These are phyloP conservation scores for Podaxis sp. DNA, from an alignment of 768 basidiomycete species.

Conservation along the genomic window DNA sequence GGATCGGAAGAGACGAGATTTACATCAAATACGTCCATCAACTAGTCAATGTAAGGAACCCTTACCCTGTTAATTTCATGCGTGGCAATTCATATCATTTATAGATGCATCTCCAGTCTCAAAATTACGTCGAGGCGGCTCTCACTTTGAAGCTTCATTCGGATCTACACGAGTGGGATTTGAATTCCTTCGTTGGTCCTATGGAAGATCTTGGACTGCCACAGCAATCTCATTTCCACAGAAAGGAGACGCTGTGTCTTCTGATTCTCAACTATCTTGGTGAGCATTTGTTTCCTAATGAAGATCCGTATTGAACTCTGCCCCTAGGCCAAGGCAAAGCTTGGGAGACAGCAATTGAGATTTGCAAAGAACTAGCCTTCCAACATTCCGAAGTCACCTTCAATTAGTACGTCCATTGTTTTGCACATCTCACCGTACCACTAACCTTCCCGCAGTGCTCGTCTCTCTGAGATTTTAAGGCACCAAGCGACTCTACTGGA, in stretches of 20 bases:
- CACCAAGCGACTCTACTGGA: conserved; percentile 89
- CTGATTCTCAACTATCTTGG: conserved; percentile 93
- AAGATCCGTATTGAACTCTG: conserved; percentile 1
- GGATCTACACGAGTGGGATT: conserved; percentile 89
- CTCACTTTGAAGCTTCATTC: conserved; percentile 92
- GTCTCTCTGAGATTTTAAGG: conserved; percentile 80
- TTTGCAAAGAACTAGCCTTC: conserved; percentile 86
- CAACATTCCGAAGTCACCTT: conserved; percentile 90
- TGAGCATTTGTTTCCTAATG: conserved; percentile 28
- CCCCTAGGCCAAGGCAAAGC: conserved; percentile 86
- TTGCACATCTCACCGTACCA: conserved; percentile 5
- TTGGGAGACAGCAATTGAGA: conserved; percentile 93
- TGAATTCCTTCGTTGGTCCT: conserved; percentile 75
- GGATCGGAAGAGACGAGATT: conserved; percentile 89
- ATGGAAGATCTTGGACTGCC: conserved; percentile 90
- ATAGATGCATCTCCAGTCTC: conserved; percentile 84
- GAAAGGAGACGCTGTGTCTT: conserved; percentile 90
- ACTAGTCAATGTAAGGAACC: conserved; percentile 72
- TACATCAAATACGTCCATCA: conserved; percentile 97
- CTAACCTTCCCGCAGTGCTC: conserved; percentile 45
- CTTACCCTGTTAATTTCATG: conserved; percentile 7
- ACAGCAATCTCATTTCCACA: conserved; percentile 89
- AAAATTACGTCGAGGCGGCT: conserved; percentile 92
- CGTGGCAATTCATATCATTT: conserved; percentile 17
- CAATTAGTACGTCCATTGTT: conserved; percentile 65